These are phyloP conservation scores for Psilocybe cyanescens DNA, from an alignment of 768 basidiomycete genomes.

Conservation along the genomic window DNA sequence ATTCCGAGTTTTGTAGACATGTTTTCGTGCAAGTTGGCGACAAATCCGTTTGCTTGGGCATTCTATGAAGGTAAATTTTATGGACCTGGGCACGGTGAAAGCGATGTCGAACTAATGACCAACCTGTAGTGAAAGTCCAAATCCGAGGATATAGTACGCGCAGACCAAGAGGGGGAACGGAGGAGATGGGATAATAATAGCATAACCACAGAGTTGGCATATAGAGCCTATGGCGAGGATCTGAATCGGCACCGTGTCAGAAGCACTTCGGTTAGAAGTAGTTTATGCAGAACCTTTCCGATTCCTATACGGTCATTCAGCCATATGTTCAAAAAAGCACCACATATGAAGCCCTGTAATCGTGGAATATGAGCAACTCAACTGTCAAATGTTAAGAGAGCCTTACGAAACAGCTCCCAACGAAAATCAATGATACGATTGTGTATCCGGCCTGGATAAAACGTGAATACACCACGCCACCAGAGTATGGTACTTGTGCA, in stretches of 20 bases:
- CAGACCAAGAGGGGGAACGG: conserved; percentile 67
- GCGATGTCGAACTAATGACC: not conserved
- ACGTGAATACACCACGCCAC: not conserved
- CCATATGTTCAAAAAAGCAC: conserved; percentile 42
- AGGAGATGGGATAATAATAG: conserved; percentile 53
- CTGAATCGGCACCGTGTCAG: conserved; percentile 1
- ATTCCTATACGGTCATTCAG: conserved; percentile 43
- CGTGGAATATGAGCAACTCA: not conserved
- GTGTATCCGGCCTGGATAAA: conserved; percentile 22
- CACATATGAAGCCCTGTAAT: conserved; percentile 40
- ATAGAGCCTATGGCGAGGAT: conserved; percentile 42
- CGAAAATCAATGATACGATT: conserved; percentile 25
- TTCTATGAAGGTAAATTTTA: conserved; percentile 39
- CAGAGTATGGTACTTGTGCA: not conserved
- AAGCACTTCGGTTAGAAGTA: not conserved
- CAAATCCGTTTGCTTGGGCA: conserved; percentile 72
- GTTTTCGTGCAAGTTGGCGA: conserved; percentile 59
- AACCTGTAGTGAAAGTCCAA: conserved; percentile 51
- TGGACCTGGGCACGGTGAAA: not conserved
- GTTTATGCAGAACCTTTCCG: conserved; percentile 37
- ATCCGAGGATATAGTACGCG: conserved; percentile 43
- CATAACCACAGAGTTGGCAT: conserved; percentile 56
- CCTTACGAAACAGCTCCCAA: conserved; percentile 25
- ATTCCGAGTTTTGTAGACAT: conserved; percentile 68
- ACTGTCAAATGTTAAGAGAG: not conserved